Evolutionary conservation across 208 protist genomes (phyloP).

Genomic region (Acanthamoeba culbertsoni): DNA sequence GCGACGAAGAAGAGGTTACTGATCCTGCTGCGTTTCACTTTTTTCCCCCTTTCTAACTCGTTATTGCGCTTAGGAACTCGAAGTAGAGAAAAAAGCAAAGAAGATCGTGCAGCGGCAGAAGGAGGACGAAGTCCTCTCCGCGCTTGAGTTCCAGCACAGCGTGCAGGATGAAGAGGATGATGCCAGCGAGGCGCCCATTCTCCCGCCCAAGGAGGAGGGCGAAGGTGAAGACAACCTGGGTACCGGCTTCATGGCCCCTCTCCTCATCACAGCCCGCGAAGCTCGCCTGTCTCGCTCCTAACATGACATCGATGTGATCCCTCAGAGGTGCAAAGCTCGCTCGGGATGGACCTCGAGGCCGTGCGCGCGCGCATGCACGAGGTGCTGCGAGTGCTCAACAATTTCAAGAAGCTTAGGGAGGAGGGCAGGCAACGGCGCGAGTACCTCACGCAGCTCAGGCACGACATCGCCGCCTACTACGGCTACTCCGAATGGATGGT

Average conservation of each 20-base stretch:
- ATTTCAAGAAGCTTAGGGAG: slow-evolving; percentile 85
- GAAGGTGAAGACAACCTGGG: not conserved
- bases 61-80: not conserved
- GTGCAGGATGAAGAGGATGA: not conserved
- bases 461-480: slow-evolving; percentile 93
- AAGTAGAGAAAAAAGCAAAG: slow-evolving; percentile 32
- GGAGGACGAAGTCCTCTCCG: not conserved
- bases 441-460: slow-evolving; percentile 90
- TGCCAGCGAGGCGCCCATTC: slow-evolving; percentile 63
- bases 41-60: not conserved
- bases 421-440: slow-evolving; percentile 88
- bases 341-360: slow-evolving; percentile 69
- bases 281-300: not conserved
- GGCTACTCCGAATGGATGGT: slow-evolving; percentile 95
- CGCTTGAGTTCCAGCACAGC: not conserved
- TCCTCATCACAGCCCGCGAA: not conserved
- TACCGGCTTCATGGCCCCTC: not conserved
- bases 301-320: too few relatives aligned
- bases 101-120: slow-evolving; percentile 50
- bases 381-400: slow-evolving; percentile 90
- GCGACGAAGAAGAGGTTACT: slow-evolving; percentile 53
- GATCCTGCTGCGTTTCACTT: not conserved
- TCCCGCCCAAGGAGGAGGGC: slow-evolving; percentile 57
- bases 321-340: not conserved
- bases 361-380: slow-evolving; percentile 89